Base-by-base conservation (phyloP, 2,329 filamentous ascomycete species). In the Colletotrichum sp. region DNA sequence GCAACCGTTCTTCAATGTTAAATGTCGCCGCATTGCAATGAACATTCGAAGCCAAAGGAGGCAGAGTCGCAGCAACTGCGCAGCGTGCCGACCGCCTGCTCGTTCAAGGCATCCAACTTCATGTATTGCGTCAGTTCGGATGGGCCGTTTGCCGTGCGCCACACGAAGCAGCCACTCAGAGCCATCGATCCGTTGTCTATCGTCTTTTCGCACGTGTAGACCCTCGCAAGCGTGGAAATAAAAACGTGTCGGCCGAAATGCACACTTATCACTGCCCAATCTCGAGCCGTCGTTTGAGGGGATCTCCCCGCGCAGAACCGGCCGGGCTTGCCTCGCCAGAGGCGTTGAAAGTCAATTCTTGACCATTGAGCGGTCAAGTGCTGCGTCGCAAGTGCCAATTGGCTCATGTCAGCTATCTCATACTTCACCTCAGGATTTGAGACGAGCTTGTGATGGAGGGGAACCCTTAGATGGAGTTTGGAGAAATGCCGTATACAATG, bases 261-360 rank as follows among this genome's bases (percentile, higher is more conserved):
- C 73, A 75, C 39, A 70, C 74, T 75, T 75, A 76, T 76, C 74
- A 65, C 74, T 75, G 71, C 44, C 74, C 74, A 76, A 76, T 76
- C 71, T 76, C 66, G 52, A 7, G 48, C 36, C 71, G 59, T 75
- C 25, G 59, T 63, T 73, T 75, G 73, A 75, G 73, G 68, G 73
- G 57, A 64, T 65, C 64, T 68, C 73, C 73, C 70, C 70, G 70
- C 70, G 73, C 64, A 68, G 28, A 32, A 65, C 28, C 39, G 64
- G 70, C 69, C 63, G 27, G 69, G 57, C 70, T 55, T 68, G 57
- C 64, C 69, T 75, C 70, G 57, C 63, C 34, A 68, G 34, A 25
- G 9, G 32, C 39, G 70, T 36, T 27, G 44, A 64, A 68, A 65
- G 64, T 68, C 69, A 59, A 64, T 75, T 64, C 16, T 64, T 57